Evolutionary conservation across 441 rosid genomes (phyloP).

Genomic region (Kokia cookei): DNA sequence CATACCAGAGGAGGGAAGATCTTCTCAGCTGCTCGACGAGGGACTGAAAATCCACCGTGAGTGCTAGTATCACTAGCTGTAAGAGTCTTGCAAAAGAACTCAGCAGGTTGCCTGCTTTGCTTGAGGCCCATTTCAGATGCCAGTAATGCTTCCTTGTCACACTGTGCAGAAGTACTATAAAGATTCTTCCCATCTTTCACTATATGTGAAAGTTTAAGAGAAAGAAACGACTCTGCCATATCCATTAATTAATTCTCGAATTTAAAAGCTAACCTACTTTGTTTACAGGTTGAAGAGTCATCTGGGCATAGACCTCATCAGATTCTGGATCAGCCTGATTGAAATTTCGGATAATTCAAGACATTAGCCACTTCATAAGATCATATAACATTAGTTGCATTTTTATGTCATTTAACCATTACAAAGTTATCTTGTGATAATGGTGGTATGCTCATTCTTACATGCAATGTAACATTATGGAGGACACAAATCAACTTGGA

Average conservation of each 20-base stretch:
- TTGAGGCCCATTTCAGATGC: constrained; percentile 81
- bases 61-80: constrained; percentile 98
- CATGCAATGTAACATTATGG: constrained; percentile 80
- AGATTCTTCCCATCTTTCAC: constrained; percentile 3
- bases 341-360: constrained; percentile 14
- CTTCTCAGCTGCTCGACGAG: constrained; percentile 93
- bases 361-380: not conserved
- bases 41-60: constrained; percentile 97
- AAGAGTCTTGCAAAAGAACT: constrained; percentile 92
- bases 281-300: constrained; percentile 89
- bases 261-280: constrained; percentile 57
- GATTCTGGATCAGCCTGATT: constrained; percentile 84
- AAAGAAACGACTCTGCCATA: not conserved
- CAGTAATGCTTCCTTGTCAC: constrained; percentile 74
- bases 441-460: constrained; percentile 36
- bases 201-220: not conserved
- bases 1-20: constrained; percentile 84
- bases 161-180: constrained; percentile 34
- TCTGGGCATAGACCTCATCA: constrained; percentile 94
- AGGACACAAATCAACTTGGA: constrained; percentile 90
- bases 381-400: not conserved
- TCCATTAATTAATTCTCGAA: not conserved
- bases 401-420: not conserved
- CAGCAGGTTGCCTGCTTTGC: constrained; percentile 71
- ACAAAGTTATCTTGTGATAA: not conserved